phyloP scores from a whole-genome alignment of 2,329 filamentous ascomycete species.

The Grosmannia penicillata region DNA sequence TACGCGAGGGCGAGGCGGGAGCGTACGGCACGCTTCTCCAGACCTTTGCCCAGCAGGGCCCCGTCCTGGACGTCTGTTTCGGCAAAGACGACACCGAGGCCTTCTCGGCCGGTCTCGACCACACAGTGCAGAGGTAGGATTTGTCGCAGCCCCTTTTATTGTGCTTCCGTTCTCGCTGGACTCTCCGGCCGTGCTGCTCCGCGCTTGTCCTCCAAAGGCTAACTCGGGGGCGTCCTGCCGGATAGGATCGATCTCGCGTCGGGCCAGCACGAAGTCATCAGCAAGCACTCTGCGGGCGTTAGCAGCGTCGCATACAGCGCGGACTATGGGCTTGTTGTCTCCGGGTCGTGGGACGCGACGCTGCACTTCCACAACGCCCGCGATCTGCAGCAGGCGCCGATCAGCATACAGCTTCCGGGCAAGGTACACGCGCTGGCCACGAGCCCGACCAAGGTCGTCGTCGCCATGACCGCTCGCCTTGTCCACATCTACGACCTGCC shows the following conservation, averaged over 20 bases:
- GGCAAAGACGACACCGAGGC: slow-evolving; percentile 69
- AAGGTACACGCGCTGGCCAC: slow-evolving; percentile 83
- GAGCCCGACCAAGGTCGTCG: slow-evolving; percentile 67
- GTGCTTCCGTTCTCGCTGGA: too few relatives aligned
- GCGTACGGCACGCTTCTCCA: slow-evolving; percentile 48
- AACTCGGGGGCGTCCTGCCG: too few relatives aligned
- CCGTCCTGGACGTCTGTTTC: slow-evolving; percentile 85
- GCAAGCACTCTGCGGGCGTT: slow-evolving; percentile 65
- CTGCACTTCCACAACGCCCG: slow-evolving; percentile 66
- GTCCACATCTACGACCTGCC: slow-evolving; percentile 88
- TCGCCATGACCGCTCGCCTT: slow-evolving; percentile 89
- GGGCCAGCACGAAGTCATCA: slow-evolving; percentile 58
- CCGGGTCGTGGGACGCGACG: slow-evolving; percentile 85
- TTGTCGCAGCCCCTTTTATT: background rate
- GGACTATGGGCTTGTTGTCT: slow-evolving; percentile 67
- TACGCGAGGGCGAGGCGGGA: slow-evolving; percentile 38
- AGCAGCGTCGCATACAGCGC: slow-evolving; percentile 72
- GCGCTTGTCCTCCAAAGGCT: too few relatives aligned
- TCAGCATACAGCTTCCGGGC: slow-evolving; percentile 56
- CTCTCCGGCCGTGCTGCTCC: too few relatives aligned
- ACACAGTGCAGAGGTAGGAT: slow-evolving; percentile 65
- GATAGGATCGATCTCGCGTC: slow-evolving; percentile 56
- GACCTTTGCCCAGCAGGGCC: slow-evolving; percentile 67
- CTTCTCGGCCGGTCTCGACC: slow-evolving; percentile 77
- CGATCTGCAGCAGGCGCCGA: slow-evolving; percentile 35